A percentile compares a stretch with the other conserved stretches of the same genome.
Evolutionary conservation across 1,139 yeast genomes (phyloP).

Genomic region (Sugiyamaella pinicola): DNA sequence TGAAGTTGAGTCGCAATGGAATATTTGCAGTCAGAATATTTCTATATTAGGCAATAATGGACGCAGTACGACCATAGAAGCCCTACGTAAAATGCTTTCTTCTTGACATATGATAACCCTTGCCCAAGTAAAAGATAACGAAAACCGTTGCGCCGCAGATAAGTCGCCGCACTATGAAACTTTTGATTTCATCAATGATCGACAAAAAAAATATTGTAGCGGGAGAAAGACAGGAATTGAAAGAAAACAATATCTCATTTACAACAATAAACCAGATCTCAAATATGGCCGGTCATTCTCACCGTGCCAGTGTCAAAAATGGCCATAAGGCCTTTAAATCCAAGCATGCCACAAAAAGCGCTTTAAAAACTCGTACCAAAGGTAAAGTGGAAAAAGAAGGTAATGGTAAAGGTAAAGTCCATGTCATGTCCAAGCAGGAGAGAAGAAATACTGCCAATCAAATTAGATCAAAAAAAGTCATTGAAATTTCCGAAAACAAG

Average conservation of each 20-base stretch:
- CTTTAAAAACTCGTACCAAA: conserved; percentile 73
- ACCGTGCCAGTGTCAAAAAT: conserved; percentile 78
- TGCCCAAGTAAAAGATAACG: conserved; percentile 7
- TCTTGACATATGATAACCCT: background rate
- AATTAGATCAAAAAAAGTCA: conserved; percentile 69
- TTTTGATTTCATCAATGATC: conserved; percentile 1
- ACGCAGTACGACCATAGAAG: no score
- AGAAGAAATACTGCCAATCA: conserved; percentile 82
- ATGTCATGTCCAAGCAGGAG: conserved; percentile 59
- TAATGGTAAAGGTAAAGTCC: conserved; percentile 42
- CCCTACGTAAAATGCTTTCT: no score
- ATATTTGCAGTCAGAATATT: conserved; percentile 12
- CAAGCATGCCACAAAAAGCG: conserved; percentile 88
- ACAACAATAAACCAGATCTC: background rate
- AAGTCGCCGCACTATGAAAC: conserved; percentile 12
- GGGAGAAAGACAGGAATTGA: background rate
- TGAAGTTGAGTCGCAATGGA: conserved; percentile 1
- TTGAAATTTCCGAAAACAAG: conserved; percentile 49
- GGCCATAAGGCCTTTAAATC: conserved; percentile 89
- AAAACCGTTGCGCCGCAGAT: conserved; percentile 4
- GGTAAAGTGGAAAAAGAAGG: conserved; percentile 83
- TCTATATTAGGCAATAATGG: conserved; percentile 6
- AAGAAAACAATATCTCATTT: background rate
- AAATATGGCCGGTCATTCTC: conserved; percentile 41
- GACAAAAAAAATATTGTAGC: conserved; percentile 11